Conservation (phyloP, 2,329 filamentous ascomycete genomes). For the Fusarium begoniae region DNA sequence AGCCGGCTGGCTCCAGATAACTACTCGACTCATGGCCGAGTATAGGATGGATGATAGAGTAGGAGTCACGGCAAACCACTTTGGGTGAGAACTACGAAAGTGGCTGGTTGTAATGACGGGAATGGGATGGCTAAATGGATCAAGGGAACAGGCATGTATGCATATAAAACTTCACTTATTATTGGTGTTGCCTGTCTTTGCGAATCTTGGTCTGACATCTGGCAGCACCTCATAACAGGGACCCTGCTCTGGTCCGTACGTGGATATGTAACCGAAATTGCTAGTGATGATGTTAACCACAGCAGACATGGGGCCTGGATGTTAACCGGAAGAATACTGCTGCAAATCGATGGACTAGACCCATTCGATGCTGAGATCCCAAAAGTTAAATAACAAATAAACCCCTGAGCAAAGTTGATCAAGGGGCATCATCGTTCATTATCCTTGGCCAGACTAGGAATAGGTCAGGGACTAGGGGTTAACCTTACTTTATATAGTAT, state of each 20-base stretch:
- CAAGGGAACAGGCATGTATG: not conserved
- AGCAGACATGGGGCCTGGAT: not conserved
- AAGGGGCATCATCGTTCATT: conserved; percentile 24
- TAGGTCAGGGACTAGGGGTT: conserved; percentile 18
- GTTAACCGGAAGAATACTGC: not conserved
- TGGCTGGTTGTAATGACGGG: not conserved
- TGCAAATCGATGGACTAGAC: not conserved
- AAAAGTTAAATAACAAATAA: not conserved
- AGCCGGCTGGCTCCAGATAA: conserved; percentile 12
- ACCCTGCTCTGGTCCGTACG: conserved; percentile 8
- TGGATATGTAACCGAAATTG: conserved; percentile 17
- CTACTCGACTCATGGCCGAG: conserved; percentile 27
- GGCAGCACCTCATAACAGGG: conserved; percentile 7
- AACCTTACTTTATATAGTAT: conserved; percentile 12
- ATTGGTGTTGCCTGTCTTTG: conserved; percentile 24
- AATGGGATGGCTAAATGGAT: not conserved
- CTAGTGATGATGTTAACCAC: conserved; percentile 8
- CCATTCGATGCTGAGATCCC: conserved; percentile 2
- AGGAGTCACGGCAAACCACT: conserved; percentile 24
- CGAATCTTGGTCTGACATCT: conserved; percentile 7
- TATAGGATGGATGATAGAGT: not conserved
- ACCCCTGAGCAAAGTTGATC: conserved; percentile 26
- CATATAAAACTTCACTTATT: conserved; percentile 21
- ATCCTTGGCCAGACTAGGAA: conserved; percentile 25
- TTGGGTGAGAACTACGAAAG: conserved; percentile 12